phyloP scores from a whole-genome alignment of 2,329 filamentous ascomycete species.

The Diplodia mutila region DNA sequence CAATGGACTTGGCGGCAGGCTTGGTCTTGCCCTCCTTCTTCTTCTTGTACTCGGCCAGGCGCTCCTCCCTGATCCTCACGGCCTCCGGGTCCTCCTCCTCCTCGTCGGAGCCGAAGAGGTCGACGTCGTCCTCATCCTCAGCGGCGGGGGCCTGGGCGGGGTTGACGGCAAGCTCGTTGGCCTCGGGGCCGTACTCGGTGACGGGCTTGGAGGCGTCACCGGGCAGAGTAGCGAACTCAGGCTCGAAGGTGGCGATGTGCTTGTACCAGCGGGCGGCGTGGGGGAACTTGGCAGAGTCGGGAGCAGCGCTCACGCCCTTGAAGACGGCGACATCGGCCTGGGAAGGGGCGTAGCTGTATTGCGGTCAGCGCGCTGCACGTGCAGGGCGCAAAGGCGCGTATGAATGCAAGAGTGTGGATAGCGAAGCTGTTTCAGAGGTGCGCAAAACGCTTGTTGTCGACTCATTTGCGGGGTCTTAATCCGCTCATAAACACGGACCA shows the following conservation, averaged over 20 bases:
- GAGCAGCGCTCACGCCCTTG: slow-evolving; percentile 80
- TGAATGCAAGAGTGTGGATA: background rate
- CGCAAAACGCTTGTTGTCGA: slow-evolving; percentile 75
- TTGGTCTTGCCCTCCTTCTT: slow-evolving; percentile 97
- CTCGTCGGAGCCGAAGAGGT: slow-evolving; percentile 90
- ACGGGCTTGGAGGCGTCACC: slow-evolving; percentile 89
- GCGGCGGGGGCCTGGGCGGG: slow-evolving; percentile 78
- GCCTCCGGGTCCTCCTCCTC: slow-evolving; percentile 94
- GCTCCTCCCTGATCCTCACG: slow-evolving; percentile 80
- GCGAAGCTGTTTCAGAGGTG: slow-evolving; percentile 67
- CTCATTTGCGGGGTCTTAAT: slow-evolving; percentile 89
- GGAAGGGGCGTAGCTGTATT: slow-evolving; percentile 66
- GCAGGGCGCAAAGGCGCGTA: slow-evolving; percentile 11
- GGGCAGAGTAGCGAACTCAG: slow-evolving; percentile 86
- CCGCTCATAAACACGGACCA: slow-evolving; percentile 96
- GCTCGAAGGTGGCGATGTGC: slow-evolving; percentile 91
- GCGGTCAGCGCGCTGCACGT: slow-evolving; percentile 34
- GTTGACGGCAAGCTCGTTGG: slow-evolving; percentile 76
- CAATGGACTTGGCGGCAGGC: slow-evolving; percentile 91
- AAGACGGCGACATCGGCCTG: slow-evolving; percentile 96
- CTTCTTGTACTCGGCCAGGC: slow-evolving; percentile 89
- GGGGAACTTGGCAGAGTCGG: slow-evolving; percentile 85
- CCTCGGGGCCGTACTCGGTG: slow-evolving; percentile 90
- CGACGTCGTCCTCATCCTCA: slow-evolving; percentile 69
- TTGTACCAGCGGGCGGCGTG: slow-evolving; percentile 98